Evolutionary conservation across 148 eudicot genomes (phyloP).

Genomic region (Camellia granthamiana): DNA sequence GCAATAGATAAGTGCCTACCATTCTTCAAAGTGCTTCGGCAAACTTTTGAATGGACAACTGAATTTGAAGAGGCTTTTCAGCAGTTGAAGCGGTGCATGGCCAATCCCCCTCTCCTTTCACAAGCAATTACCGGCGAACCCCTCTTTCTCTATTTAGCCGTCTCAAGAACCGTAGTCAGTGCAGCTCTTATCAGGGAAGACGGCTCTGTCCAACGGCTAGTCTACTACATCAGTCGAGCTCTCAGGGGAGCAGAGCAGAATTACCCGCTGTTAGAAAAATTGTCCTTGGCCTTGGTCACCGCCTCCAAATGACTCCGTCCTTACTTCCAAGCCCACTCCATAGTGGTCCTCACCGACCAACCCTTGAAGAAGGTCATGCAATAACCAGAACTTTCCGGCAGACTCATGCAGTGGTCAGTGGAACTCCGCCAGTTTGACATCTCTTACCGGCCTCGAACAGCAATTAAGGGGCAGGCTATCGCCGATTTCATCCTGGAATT

Average conservation of each 20-base stretch:
- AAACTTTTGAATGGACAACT: no score
- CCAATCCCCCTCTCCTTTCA: no score
- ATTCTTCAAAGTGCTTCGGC: no score
- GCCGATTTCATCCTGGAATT: no score
- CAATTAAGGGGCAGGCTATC: background rate
- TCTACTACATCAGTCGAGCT: background rate
- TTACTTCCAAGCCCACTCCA: background rate
- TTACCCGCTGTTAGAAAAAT: background rate
- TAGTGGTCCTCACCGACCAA: background rate
- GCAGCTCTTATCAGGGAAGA: background rate
- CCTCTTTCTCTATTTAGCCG: no score
- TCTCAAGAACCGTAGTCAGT: background rate
- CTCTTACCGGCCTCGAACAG: background rate
- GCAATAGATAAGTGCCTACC: no score
- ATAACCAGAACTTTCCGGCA: background rate
- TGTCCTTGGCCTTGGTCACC: background rate
- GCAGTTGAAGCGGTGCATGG: no score
- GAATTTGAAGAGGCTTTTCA: no score
- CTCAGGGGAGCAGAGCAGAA: background rate
- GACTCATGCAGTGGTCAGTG: background rate
- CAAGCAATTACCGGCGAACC: no score
- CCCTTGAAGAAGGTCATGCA: background rate
- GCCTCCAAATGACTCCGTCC: background rate
- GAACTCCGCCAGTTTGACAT: background rate
- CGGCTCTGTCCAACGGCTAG: background rate